Evolutionary conservation across 2,329 filamentous ascomycete species (phyloP).

Genomic region (Hypomyces rosellus): DNA sequence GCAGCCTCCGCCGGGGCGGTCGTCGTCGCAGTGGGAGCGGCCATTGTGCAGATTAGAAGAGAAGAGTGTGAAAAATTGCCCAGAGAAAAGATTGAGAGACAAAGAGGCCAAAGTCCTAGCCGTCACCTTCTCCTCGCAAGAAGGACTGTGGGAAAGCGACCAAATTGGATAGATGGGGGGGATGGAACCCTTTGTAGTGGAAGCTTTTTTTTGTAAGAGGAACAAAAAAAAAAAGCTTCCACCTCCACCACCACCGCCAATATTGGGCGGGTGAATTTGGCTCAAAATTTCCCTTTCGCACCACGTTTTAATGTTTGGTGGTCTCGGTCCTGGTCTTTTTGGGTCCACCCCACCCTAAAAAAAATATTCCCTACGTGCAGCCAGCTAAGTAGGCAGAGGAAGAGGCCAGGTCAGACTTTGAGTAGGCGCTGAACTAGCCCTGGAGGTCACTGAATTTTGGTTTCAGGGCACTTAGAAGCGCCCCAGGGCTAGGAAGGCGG

Average conservation of each 20-base stretch:
- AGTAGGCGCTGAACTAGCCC: background rate
- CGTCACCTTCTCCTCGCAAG: constrained; percentile 11
- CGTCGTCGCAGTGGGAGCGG: constrained; percentile 40
- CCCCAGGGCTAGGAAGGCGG: too few species aligned
- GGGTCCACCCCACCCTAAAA: constrained; percentile 1
- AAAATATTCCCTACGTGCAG: background rate
- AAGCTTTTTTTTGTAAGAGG: too few species aligned
- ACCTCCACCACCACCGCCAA: constrained; percentile 3
- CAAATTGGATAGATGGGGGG: background rate
- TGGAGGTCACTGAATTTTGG: background rate
- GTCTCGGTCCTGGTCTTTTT: background rate
- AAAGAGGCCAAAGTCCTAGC: constrained; percentile 6
- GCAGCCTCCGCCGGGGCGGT: constrained; percentile 40
- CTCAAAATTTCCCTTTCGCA: constrained; percentile 8
- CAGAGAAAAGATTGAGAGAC: constrained; percentile 12
- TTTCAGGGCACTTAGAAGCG: background rate
- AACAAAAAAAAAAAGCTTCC: background rate
- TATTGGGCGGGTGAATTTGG: constrained; percentile 8
- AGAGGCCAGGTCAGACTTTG: background rate
- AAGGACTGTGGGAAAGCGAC: constrained; percentile 12
- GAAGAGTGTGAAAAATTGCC: background rate
- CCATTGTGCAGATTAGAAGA: constrained; percentile 30
- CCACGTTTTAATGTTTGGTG: constrained; percentile 4
- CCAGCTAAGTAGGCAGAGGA: too few species aligned
- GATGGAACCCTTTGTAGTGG: too few species aligned